Evolutionary conservation across 2,329 filamentous ascomycete genomes (phyloP).

Genomic region (Emergomyces orientalis): DNA sequence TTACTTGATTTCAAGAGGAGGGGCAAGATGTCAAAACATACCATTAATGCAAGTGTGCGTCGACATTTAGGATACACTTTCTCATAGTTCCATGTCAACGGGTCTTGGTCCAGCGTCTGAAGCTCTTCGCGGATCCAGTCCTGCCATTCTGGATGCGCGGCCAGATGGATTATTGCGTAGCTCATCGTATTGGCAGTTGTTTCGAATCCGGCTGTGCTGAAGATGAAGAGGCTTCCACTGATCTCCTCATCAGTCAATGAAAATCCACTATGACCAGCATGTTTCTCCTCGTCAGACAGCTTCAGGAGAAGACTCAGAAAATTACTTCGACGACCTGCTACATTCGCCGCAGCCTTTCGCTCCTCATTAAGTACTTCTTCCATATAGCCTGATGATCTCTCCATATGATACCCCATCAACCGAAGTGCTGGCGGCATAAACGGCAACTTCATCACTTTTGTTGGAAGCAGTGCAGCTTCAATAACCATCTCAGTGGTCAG

Average conservation of each 20-base stretch:
- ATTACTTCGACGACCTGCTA: slow-evolving; percentile 16
- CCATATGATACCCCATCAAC: slow-evolving; percentile 22
- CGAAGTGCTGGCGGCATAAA: slow-evolving; percentile 22
- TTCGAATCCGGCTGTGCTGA: slow-evolving; percentile 42
- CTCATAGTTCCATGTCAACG: slow-evolving; percentile 33
- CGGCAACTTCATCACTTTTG: slow-evolving; percentile 18
- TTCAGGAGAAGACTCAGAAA: slow-evolving; percentile 26
- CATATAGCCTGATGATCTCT: slow-evolving; percentile 22
- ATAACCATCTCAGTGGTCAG: slow-evolving; percentile 24
- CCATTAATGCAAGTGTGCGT: slow-evolving; percentile 43
- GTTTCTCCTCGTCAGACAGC: slow-evolving; percentile 21
- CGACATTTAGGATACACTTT: slow-evolving; percentile 36
- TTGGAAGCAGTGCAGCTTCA: slow-evolving; percentile 23
- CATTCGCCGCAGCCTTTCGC: slow-evolving; percentile 8
- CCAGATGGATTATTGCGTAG: slow-evolving; percentile 42
- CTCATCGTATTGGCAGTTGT: slow-evolving; percentile 44
- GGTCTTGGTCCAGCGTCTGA: slow-evolving; percentile 24
- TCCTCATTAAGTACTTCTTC: slow-evolving; percentile 23
- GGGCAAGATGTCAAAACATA: slow-evolving; percentile 17
- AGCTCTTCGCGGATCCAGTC: slow-evolving; percentile 44
- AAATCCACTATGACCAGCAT: slow-evolving; percentile 20
- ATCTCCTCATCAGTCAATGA: slow-evolving; percentile 34
- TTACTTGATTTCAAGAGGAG: not conserved
- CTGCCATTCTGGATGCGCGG: slow-evolving; percentile 42
- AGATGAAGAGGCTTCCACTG: slow-evolving; percentile 40